A percentile compares a stretch with the other conserved stretches of the same genome.
Conservation (phyloP, 129 eudicot species). For the Flaveria ramosissima region DNA sequence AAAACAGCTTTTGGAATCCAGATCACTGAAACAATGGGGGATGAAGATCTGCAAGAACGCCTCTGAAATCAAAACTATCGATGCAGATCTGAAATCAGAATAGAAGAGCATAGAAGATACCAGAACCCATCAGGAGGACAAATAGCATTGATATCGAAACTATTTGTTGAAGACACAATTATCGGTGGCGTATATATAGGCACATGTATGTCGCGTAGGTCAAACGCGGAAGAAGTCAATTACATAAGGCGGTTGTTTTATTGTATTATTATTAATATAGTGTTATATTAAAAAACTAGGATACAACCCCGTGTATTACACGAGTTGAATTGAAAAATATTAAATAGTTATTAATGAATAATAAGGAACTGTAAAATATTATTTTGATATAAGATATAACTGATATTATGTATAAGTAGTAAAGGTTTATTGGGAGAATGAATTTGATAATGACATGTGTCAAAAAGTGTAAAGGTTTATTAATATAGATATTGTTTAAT, state of each 20-base stretch:
- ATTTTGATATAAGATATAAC: no score
- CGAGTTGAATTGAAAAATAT: no score
- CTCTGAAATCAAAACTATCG: neutral
- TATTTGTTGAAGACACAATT: neutral
- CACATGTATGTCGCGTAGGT: neutral
- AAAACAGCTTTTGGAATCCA: neutral
- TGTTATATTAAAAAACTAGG: no score
- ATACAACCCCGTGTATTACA: no score
- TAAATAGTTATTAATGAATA: no score
- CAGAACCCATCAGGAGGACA: neutral
- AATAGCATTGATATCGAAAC: neutral
- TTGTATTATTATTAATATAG: no score
- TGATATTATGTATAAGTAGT: no score
- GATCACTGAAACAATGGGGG: neutral
- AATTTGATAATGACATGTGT: no score
- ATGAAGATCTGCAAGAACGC: neutral
- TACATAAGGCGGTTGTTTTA: neutral
- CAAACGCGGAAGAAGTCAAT: constrained; percentile 6
- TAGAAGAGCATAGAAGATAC: neutral
- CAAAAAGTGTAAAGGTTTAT: no score
- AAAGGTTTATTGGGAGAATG: no score
- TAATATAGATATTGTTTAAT: no score
- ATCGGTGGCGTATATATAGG: neutral
- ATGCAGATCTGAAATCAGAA: neutral
- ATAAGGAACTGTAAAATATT: no score